phyloP scores from a whole-genome alignment of 768 basidiomycete species.

The Tulasnella sp. region DNA sequence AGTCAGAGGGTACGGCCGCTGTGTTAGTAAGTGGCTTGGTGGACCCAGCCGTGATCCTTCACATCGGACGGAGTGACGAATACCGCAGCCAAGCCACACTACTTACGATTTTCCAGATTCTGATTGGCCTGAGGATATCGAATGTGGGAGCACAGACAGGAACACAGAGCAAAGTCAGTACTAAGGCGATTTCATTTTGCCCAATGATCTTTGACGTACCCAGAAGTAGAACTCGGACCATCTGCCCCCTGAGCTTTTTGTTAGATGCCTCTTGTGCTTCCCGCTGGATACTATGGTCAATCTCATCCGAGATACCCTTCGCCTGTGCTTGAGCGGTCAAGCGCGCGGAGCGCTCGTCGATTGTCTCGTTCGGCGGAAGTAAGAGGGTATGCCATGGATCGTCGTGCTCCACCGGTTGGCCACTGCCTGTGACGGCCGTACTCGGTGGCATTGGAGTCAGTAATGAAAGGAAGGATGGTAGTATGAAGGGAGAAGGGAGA shows the following conservation, averaged over 20 bases:
- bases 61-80: too few relatives aligned
- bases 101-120: slow-evolving; percentile 10
- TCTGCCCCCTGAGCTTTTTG: slow-evolving; percentile 38
- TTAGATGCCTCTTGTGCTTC: slow-evolving; percentile 49
- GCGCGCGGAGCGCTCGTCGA: slow-evolving; percentile 51
- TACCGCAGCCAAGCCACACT: not conserved
- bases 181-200: too few relatives aligned
- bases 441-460: not conserved
- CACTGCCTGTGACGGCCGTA: not conserved
- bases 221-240: slow-evolving; percentile 67
- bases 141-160: too few relatives aligned
- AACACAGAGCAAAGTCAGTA: slow-evolving; percentile 30
- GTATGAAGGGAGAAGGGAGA: not conserved
- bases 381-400: not conserved
- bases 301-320: slow-evolving; percentile 60
- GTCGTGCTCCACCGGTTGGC: not conserved
- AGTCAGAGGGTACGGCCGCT: not conserved
- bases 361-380: slow-evolving; percentile 55
- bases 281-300: slow-evolving; percentile 65
- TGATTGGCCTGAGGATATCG: slow-evolving; percentile 13
- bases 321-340: slow-evolving; percentile 60
- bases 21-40: slow-evolving; percentile 22
- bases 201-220: too few relatives aligned
- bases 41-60: too few relatives aligned
- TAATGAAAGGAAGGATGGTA: not conserved